Conservation (phyloP, 2,329 filamentous ascomycete genomes). For the Drechslera avenae region DNA sequence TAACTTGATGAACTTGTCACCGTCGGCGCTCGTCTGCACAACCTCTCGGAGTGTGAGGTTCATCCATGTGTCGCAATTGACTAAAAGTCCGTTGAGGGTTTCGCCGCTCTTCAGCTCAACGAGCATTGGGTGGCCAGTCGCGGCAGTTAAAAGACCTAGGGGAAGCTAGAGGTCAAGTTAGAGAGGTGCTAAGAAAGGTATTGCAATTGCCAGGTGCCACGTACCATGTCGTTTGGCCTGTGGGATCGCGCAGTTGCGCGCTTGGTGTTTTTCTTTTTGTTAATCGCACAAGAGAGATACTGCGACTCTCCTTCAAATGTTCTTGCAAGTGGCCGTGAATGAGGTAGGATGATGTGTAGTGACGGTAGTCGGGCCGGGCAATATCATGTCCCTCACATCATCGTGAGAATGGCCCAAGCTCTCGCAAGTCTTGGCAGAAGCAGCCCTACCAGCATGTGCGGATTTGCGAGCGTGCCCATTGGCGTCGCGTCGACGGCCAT, state of each 20-base stretch:
- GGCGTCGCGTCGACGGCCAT: not conserved
- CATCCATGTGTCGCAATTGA: slow-evolving; percentile 99
- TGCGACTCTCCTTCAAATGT: not conserved
- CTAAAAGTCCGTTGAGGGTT: slow-evolving; percentile 92
- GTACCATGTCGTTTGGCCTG: slow-evolving; percentile 29
- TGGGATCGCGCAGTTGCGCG: not conserved
- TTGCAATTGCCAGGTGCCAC: slow-evolving; percentile 15
- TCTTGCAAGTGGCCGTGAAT: not conserved
- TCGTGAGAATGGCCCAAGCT: slow-evolving; percentile 11
- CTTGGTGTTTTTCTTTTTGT: not conserved
- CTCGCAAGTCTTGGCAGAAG: slow-evolving; percentile 6
- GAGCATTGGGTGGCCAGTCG: slow-evolving; percentile 96
- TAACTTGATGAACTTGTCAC: slow-evolving; percentile 89
- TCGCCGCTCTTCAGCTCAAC: slow-evolving; percentile 98
- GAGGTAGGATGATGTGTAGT: not conserved
- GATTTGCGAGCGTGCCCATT: not conserved
- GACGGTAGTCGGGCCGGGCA: not conserved
- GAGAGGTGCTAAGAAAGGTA: not conserved
- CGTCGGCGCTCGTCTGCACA: slow-evolving; percentile 92
- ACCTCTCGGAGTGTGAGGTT: slow-evolving; percentile 97
- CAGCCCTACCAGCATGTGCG: slow-evolving; percentile 4
- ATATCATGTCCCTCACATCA: slow-evolving; percentile 3
- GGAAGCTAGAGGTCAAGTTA: slow-evolving; percentile 57
- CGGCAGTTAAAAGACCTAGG: slow-evolving; percentile 85
- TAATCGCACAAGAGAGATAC: not conserved